Evolutionary conservation across 1,284 basidiomycete genomes (phyloP), one percentile per base, ranked within the genome.

Genomic region (Sporisorium reilianum): DNA sequence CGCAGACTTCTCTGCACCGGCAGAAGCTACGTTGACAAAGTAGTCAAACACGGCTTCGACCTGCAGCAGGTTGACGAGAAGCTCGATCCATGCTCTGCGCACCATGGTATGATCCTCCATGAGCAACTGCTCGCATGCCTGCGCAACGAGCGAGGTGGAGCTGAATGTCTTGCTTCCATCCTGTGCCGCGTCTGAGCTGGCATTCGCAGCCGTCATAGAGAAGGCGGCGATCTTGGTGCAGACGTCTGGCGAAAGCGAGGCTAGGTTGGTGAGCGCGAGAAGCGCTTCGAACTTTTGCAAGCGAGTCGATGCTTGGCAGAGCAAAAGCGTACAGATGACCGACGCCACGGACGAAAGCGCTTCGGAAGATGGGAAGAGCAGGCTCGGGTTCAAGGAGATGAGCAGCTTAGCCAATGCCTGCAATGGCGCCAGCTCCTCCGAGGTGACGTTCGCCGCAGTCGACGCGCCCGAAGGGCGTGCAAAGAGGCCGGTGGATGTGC

Each of bases 191-290:
- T 34, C 26, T 49, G 51, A 9, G 30, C 49, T 40, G 10, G 26
- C 28, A 9, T 34, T 32, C 1, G 11, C 32, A 22, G 22, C 10
- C 1, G 41, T 56, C 3, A 72, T 25, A 3, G 61, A 59, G 49
- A 69, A 76, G 5, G 40, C 28, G 5, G 73, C 76, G n/a, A 81
- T 68, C 9, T 90, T 88, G 20, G 88, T 32, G 11, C 76, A 70
- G 25, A 77, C 42, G 7, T 61, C 60, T 9, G 68, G 63, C 7
- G 63, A 62, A 9, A 81, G 57, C n/a, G 93, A 94, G 1, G 95
- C 91, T 36, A 99, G 86, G 83, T 99, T 99, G 5, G 96, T 99
- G 51, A 99, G 88, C 1, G 95, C 95, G 93, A 99, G 95, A 69
- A 95, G 88, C 3, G 91, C 90, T 85, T 99, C 96, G 80, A 99